These are phyloP conservation scores for Neofusicoccum sp. DNA, from an alignment of 2,329 filamentous ascomycete species.

Conservation along the genomic window DNA sequence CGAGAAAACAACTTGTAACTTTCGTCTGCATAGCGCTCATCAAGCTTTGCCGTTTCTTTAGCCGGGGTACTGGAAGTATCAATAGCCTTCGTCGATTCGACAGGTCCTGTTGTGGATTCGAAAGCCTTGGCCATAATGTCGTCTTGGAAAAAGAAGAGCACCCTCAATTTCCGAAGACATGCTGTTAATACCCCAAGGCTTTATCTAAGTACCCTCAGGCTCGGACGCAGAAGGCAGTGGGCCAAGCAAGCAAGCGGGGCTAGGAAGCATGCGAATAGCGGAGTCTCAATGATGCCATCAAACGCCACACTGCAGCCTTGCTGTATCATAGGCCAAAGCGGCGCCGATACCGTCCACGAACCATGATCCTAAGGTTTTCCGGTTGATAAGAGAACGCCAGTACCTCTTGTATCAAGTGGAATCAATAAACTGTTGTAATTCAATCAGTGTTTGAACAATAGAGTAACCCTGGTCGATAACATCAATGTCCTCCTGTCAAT, in stretches of 20 bases:
- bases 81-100: background rate
- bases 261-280: background rate
- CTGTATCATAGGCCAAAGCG: background rate
- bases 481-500: too few species aligned
- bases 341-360: background rate
- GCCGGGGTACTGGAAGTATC: background rate
- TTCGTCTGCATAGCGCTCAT: slow-evolving; percentile 41
- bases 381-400: background rate
- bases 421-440: too few species aligned
- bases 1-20: slow-evolving; percentile 44
- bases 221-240: background rate
- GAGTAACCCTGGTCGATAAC: too few species aligned
- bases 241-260: background rate
- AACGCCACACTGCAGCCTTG: background rate
- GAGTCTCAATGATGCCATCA: slow-evolving; percentile 1
- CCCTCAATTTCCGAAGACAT: background rate
- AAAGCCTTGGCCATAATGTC: background rate
- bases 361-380: background rate
- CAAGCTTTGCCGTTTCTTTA: slow-evolving; percentile 30
- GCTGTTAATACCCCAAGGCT: too few species aligned
- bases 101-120: background rate
- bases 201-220: too few species aligned
- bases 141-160: background rate
- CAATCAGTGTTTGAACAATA: too few species aligned
- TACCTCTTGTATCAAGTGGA: too few species aligned